phyloP scores from a whole-genome alignment of 2,329 filamentous ascomycete species.

The Fusarium metavorans region DNA sequence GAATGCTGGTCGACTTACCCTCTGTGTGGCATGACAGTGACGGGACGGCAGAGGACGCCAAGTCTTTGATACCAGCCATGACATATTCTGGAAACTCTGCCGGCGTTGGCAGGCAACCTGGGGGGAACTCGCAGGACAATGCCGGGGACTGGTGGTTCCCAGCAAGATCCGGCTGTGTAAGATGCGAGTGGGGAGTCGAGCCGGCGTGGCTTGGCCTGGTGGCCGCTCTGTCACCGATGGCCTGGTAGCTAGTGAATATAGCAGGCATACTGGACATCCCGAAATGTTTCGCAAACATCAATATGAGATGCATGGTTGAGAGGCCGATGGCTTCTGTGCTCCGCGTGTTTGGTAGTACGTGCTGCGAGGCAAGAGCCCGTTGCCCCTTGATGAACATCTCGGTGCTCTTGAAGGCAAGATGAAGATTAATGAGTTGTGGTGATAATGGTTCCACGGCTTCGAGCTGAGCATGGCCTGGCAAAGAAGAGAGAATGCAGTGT shows the following conservation, averaged over 20 bases:
- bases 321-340: not conserved
- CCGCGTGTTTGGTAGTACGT: not conserved
- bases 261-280: not conserved
- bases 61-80: not conserved
- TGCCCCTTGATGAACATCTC: not conserved
- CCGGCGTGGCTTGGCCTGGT: not conserved
- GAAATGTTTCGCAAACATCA: not conserved
- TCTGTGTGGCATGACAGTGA: not conserved
- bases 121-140: not conserved
- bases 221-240: not conserved
- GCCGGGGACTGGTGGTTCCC: not conserved
- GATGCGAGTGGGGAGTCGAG: not conserved
- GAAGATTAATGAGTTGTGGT: slow-evolving; percentile 1
- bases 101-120: not conserved
- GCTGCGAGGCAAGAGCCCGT: not conserved
- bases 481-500: not conserved
- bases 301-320: not conserved
- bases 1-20: not conserved
- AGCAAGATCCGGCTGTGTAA: not conserved
- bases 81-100: not conserved
- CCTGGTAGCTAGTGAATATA: not conserved
- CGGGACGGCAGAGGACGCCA: not conserved
- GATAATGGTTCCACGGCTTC: not conserved
- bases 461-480: not conserved
- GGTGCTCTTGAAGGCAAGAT: not conserved